Percentiles rank a stretch among this genome's conserved stretches.
Conservation (phyloP, 2,329 filamentous ascomycete genomes). For the Diaporthe sp. region DNA sequence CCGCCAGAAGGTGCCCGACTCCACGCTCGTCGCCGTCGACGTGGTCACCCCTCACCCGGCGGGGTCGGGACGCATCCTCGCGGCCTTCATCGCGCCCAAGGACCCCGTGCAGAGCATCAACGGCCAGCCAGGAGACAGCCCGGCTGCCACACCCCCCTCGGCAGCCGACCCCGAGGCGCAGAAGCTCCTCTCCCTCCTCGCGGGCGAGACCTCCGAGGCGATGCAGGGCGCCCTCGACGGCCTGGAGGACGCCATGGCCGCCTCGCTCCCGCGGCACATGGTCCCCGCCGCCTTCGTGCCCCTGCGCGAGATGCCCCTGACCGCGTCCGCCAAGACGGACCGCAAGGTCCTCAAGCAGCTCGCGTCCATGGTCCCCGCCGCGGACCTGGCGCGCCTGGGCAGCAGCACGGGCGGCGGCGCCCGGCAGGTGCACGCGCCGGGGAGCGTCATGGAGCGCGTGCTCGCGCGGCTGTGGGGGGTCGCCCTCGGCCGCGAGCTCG, state of each 20-base stretch:
- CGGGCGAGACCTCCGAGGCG: background rate
- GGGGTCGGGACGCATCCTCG: background rate
- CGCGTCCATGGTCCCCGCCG: background rate
- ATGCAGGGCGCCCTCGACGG: conserved; percentile 3
- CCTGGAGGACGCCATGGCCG: conserved; percentile 7
- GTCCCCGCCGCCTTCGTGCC: conserved; percentile 30
- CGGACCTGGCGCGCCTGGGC: background rate
- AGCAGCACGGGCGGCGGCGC: background rate
- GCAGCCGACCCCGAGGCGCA: background rate
- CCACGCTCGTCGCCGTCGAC: conserved; percentile 28
- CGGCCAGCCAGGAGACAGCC: background rate
- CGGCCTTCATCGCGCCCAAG: background rate
- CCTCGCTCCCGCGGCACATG: conserved; percentile 35
- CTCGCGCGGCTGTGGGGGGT: conserved; percentile 2
- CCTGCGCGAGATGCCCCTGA: conserved; percentile 33
- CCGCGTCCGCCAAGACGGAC: conserved; percentile 36
- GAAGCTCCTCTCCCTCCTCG: conserved; percentile 6
- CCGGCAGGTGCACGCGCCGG: background rate
- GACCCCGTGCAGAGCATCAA: background rate
- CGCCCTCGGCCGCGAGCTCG: conserved; percentile 6
- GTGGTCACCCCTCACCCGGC: background rate
- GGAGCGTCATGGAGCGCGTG: conserved; percentile 1
- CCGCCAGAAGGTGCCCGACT: conserved; percentile 3
- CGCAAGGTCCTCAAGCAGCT: conserved; percentile 34
- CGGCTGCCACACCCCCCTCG: background rate